These are phyloP conservation scores for Backusella macrospora DNA, from an alignment of 192 early-diverging fungal genomes.

Conservation along the genomic window DNA sequence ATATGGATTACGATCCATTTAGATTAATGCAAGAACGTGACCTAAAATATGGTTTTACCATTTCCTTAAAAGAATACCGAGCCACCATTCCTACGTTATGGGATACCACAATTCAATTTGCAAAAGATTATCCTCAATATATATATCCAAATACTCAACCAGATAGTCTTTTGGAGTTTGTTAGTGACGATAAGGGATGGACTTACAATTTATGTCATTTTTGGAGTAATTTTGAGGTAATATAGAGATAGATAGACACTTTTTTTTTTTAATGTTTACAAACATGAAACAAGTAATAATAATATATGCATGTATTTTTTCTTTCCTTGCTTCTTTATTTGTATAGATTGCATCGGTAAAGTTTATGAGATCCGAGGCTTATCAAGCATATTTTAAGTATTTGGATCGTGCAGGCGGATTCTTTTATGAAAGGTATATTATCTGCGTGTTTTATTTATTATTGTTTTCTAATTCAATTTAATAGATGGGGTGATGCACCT, in stretches of 20 bases:
- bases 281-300: not conserved
- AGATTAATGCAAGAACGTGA: conserved; percentile 73
- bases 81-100: conserved; percentile 75
- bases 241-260: too few species aligned
- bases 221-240: conserved; percentile 91
- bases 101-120: conserved; percentile 58
- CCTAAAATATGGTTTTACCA: conserved; percentile 80
- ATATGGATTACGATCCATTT: conserved; percentile 89
- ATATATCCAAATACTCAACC: conserved; percentile 45
- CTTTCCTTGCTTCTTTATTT: not conserved
- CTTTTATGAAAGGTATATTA: conserved; percentile 71
- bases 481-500: conserved; percentile 73
- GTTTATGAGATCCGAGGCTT: conserved; percentile 67
- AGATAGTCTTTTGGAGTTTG: conserved; percentile 49
- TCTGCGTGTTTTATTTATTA: not conserved
- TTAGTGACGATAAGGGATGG: conserved; percentile 55
- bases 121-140: conserved; percentile 49
- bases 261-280: conserved; percentile 26
- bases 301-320: not conserved
- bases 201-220: conserved; percentile 81
- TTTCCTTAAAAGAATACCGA: conserved; percentile 69
- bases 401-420: conserved; percentile 79
- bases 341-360: conserved; percentile 41
- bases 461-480: conserved; percentile 32
- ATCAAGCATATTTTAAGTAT: conserved; percentile 68